These are phyloP conservation scores for Cardamine chenopodiifolia DNA, from an alignment of 345 rosid species.

Conservation along the genomic window DNA sequence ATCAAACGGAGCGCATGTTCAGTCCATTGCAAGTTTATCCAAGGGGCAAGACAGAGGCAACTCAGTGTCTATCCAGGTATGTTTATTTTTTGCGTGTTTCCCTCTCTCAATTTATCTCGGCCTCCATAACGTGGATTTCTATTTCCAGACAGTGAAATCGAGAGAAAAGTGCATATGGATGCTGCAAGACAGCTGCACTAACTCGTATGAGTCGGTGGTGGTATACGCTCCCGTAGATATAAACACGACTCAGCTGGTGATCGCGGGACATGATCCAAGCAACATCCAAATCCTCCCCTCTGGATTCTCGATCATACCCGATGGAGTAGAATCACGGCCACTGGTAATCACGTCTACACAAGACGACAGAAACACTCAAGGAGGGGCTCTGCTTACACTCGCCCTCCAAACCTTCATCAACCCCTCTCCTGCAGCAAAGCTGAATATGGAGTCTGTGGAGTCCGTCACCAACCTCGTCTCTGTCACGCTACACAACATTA, in stretches of 20 bases:
- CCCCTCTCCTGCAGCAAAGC: constrained; percentile 71
- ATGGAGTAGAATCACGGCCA: constrained; percentile 85
- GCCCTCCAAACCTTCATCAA: constrained; percentile 76
- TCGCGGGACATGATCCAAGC: constrained; percentile 92
- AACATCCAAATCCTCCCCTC: constrained; percentile 78
- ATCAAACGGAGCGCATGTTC: constrained; percentile 67
- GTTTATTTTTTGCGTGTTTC: constrained; percentile 1
- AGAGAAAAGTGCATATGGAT: constrained; percentile 75
- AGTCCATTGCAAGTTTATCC: constrained; percentile 73
- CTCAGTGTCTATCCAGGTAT: constrained; percentile 79
- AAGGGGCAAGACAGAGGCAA: constrained; percentile 97
- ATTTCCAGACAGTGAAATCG: constrained; percentile 70
- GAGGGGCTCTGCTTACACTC: constrained; percentile 83
- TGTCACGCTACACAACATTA: constrained; percentile 74
- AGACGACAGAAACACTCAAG: constrained; percentile 78
- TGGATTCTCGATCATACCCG: constrained; percentile 92
- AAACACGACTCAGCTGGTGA: constrained; percentile 72
- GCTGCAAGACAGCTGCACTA: constrained; percentile 86
- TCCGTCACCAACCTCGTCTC: constrained; percentile 76
- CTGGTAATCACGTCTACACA: constrained; percentile 80
- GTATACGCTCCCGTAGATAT: constrained; percentile 86
- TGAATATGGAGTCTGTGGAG: constrained; percentile 77
- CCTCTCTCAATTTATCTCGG: background rate
- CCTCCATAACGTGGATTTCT: background rate
- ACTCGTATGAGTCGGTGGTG: constrained; percentile 80